Evolutionary conservation across 768 basidiomycete species (phyloP), one percentile per base, ranked within the genome.

Genomic region (Leccinum olivaceopallidum): DNA sequence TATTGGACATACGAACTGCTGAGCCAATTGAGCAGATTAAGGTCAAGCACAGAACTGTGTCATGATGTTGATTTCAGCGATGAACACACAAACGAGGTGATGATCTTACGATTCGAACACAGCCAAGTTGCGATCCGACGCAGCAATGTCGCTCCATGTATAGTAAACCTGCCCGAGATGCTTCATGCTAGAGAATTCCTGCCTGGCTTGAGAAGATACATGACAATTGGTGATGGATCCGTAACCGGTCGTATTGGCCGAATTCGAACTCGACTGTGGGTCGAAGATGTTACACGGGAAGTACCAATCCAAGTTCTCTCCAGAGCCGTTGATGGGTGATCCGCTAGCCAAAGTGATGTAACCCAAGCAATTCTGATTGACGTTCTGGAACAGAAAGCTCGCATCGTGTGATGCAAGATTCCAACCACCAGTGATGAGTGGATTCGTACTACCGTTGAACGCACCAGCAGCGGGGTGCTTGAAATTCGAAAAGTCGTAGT

Each of bases 271-370:
- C 86, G 64, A 80, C 80, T 95, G 95, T n/a, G 73, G 74, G 65
- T 85, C 82, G 78, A 81, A 89, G 50, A 96, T 76, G 69, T 99
- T 98, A 81, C 97, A 99, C 2, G 97, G 97, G 76, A 98, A 97
- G 73, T 98, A 98, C 95, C 95, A 98, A 63, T 92, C 90, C 67
- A 94, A 74, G 52, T 78, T 70, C 54, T 78, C 76, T 34, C 85
- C 85, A 7, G 71, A 81, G 36, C 85, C 83, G 4, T 85, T 79
- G 67, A 98, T 96, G 58, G 81, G 83, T 7, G 90, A 90, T 50
- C 83, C 86, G 30, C 79, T 65, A 6, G 91, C 83, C 64, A 86
- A 85, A 4, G 84, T 88, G 68, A 99, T 89, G 70, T 94, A 68
- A 8, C 84, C 85, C 26, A 85, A 76, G 71, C 97, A 99, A 60